Evolutionary conservation across 805 yeast genomes (phyloP).

Genomic region (Zygosaccharomyces bailii): DNA sequence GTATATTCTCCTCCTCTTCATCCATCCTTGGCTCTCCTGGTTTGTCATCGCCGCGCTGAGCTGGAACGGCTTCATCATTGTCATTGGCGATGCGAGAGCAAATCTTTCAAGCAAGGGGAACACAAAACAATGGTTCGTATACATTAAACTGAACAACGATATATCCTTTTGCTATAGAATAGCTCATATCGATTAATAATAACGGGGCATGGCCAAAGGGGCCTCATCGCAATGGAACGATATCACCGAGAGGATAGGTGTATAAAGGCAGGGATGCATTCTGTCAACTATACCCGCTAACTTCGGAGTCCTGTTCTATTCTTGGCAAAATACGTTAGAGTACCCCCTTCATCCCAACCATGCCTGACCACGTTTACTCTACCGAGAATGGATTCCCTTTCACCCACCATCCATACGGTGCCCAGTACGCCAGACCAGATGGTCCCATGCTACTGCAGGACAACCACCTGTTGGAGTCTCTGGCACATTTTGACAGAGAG

Average conservation of each 20-base stretch:
- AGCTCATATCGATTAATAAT: too few species aligned
- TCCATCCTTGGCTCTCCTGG: background rate
- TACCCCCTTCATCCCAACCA: background rate
- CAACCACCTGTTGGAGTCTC: slow-evolving; percentile 50
- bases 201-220: too few species aligned
- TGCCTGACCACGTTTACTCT: slow-evolving; percentile 32
- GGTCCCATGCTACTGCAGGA: slow-evolving; percentile 63
- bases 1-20: background rate
- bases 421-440: slow-evolving; percentile 50
- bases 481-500: slow-evolving; percentile 62
- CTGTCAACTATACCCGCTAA: too few species aligned
- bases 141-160: background rate
- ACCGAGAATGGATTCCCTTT: slow-evolving; percentile 55
- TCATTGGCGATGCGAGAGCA: background rate
- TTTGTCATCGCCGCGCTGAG: background rate
- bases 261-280: too few species aligned
- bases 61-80: background rate
- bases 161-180: background rate
- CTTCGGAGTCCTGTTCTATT: too few species aligned
- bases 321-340: background rate
- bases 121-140: background rate
- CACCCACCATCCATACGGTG: slow-evolving; percentile 49
- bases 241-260: background rate
- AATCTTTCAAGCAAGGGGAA: background rate
- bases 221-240: too few species aligned